Evolutionary conservation across 2,329 filamentous ascomycete genomes (phyloP), one percentile per base, ranked within the genome.

Genomic region (Colletotrichum kahawae): DNA sequence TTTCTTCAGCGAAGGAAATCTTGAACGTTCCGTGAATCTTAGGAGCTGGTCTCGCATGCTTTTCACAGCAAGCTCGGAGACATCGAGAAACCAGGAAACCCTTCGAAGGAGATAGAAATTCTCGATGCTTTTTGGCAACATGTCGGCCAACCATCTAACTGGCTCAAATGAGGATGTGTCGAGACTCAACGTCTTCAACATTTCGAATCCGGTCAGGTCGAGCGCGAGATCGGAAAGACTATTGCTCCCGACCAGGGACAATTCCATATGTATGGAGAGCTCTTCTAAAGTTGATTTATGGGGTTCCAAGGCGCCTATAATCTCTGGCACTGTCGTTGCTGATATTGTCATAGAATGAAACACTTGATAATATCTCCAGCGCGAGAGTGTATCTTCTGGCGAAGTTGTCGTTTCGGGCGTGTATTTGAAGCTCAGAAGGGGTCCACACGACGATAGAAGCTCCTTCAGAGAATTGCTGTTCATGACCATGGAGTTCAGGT

Each of bases 401-500:
- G 29, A 9, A 7, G 2, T 9, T 31, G 7, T 9, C 29, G 29
- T 31, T 31, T 31, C 10, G 18, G 38, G 18, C 0, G 10, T 8
- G 38, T 48, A 48, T 12, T 48, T 48, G 38, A 48, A 48, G 38
- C 38, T 48, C 18, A 48, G 38, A 48, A 48, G 38, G 5, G 38
- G 9, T 1, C 38, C 18, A 9, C 18, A 48, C 3, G 1, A n/a
- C 38, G 2, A 4, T 1, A 48, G 9, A 1, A n/a, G 38, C n/a
- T 21, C 9, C 0, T 0, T n/a, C 0, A 48, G 1, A 6, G 38
- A 48, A 12, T 9, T 0, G 4, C 0, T 48, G 18, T n/a, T 1
- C 3, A 12, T 48, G 38, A 0, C 0, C 18, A 48, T 4, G 1
- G 18, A n/a, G 38, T 21, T 4, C 1, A 48, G 2, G 9, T 48